Conservation (phyloP, 192 early-diverging fungal genomes). For the Coemansia biformis region DNA sequence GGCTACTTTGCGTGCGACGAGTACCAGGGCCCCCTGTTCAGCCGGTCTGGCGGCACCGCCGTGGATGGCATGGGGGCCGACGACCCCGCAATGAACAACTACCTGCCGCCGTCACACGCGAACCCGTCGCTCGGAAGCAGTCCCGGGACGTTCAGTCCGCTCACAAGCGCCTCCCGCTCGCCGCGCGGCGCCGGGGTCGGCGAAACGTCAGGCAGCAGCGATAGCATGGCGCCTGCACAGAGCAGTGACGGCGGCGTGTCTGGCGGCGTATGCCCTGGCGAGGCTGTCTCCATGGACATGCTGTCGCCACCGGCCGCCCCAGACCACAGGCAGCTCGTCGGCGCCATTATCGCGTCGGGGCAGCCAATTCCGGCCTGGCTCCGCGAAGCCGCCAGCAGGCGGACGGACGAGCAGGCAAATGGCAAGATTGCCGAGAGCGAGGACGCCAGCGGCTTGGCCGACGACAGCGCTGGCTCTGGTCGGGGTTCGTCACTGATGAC, state of each 20-base stretch:
- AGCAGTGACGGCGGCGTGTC: too few relatives aligned
- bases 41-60: slow-evolving; percentile 2
- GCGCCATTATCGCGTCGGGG: slow-evolving; percentile 22
- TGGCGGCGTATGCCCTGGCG: too few relatives aligned
- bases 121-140: slow-evolving; percentile 31
- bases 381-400: slow-evolving; percentile 13
- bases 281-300: too few relatives aligned
- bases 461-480: too few relatives aligned
- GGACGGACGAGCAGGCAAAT: too few relatives aligned
- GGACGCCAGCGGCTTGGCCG: too few relatives aligned
- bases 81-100: slow-evolving; percentile 28
- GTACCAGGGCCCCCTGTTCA: slow-evolving; percentile 2
- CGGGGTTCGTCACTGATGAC: too few relatives aligned
- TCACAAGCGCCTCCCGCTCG: neutral
- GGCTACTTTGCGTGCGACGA: slow-evolving; percentile 13
- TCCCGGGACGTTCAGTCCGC: slow-evolving; percentile 2
- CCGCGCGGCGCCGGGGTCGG: too few relatives aligned
- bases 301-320: neutral
- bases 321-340: too few relatives aligned
- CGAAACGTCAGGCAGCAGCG: too few relatives aligned
- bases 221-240: too few relatives aligned
- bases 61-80: slow-evolving; percentile 4
- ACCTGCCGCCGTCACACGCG: slow-evolving; percentile 17
- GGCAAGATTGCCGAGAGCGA: too few relatives aligned
- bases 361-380: slow-evolving; percentile 34